Base-by-base conservation (phyloP, 2,329 filamentous ascomycete genomes). In the Xylaria sp. region DNA sequence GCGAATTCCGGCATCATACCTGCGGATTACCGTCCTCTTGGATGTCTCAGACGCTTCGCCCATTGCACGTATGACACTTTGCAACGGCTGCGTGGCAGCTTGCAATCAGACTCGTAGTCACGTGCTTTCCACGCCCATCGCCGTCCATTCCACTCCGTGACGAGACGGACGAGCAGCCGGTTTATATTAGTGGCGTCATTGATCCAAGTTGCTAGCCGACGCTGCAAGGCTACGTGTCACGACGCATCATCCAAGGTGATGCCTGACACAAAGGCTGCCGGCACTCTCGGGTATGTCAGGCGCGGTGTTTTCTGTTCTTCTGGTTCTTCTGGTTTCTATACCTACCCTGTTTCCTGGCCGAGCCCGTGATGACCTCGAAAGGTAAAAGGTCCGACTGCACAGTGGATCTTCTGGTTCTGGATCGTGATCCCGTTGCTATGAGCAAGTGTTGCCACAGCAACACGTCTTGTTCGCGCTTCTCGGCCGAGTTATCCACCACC, bases 311-410 rank as follows among this genome's bases (percentile, higher is more conserved):
- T 39, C 35, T 42, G n/a, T 51, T 57, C 34, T 46, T 19, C 37
- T 11, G 23, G n/a, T 51, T 57, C 34, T 46, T 19, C 37, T 11
- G 23, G 10, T 34, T 57, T 18, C 10, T 3, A 13, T 19, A 3
- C 11, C 13, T 18, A 34, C 11, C 9, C 13, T 30, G 49, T 54
- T 49, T 57, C 57, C 57, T 61, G 56, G 64, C 60, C 60, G 67
- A 72, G 76, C 76, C 76, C 54, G 69, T 78, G 76, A 79, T 78
- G 76, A 75, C 60, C 70, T 65, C 23, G 63, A 60, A 68, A 76
- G 76, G 76, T 79, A 79, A 79, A 79, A 79, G 76, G 75, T 77
- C 76, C 66, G 76, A 79, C 74, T 72, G 72, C 68, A 46, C 4
- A 59, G 57, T 67, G 63, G 63, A 70, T 68, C 71, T 71, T 73